Percentiles rank a stretch among this genome's conserved stretches.
These are phyloP conservation scores for Aethionema arabicum DNA, from an alignment of 345 rosid genomes.

Conservation along the genomic window DNA sequence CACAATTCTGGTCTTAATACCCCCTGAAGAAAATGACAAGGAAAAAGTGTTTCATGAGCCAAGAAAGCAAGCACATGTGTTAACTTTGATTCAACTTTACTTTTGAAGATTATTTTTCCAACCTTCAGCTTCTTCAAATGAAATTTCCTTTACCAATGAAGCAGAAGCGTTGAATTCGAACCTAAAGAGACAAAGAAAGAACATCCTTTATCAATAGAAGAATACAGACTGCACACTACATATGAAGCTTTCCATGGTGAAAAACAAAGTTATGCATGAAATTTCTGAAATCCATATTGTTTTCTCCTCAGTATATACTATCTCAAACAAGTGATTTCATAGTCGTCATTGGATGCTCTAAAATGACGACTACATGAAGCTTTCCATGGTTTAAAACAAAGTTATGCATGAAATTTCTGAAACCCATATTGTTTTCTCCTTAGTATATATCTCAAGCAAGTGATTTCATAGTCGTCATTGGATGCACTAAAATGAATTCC, in stretches of 20 bases:
- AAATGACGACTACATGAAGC: no score
- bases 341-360: no score
- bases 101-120: conserved; percentile 6
- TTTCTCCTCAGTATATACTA: no score
- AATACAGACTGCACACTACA: background rate
- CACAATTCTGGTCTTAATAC: conserved; percentile 68
- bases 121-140: conserved; percentile 82
- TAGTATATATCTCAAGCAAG: no score
- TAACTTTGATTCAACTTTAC: background rate
- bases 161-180: conserved; percentile 81
- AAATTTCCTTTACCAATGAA: conserved; percentile 77
- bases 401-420: no score
- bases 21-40: conserved; percentile 54
- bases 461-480: no score
- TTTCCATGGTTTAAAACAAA: no score
- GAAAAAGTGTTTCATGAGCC: conserved; percentile 26
- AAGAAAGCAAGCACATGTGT: conserved; percentile 16
- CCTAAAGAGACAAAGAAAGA: conserved; percentile 38
- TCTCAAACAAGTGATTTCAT: no score
- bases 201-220: background rate
- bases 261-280: background rate
- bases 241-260: background rate
- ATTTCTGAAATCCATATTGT: no score
- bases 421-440: no score
- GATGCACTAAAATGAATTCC: no score